These are phyloP conservation scores for Vitis vinifera DNA, from an alignment of 164 flowering plant genomes.

Conservation along the genomic window ASM3070453v1 NC_081810.1:19945501-19946000, in stretches of 20 bases:
- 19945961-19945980: conserved; percentile 56
- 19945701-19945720: conserved; percentile 48
- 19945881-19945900: conserved; percentile 53
- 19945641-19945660: not conserved
- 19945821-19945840: conserved; percentile 55
- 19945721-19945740: conserved; percentile 41
- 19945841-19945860: conserved; percentile 58
- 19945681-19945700: conserved; percentile 40
- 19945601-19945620: conserved; percentile 24
- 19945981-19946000: conserved; percentile 66
- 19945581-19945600: conserved; percentile 50
- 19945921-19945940: conserved; percentile 30
- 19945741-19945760: conserved; percentile 54
- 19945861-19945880: conserved; percentile 52
- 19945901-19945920: conserved; percentile 46
- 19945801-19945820: conserved; percentile 37
- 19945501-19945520: conserved; percentile 31
- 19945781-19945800: conserved; percentile 45
- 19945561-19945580: conserved; percentile 52
- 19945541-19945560: conserved; percentile 51
- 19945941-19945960: conserved; percentile 50
- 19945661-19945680: conserved; percentile 9
- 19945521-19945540: conserved; percentile 48
- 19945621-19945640: conserved; percentile 26
- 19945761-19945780: conserved; percentile 29